phyloP scores from a whole-genome alignment of 2,329 filamentous ascomycete genomes.

The Trichoderma sp. region DNA sequence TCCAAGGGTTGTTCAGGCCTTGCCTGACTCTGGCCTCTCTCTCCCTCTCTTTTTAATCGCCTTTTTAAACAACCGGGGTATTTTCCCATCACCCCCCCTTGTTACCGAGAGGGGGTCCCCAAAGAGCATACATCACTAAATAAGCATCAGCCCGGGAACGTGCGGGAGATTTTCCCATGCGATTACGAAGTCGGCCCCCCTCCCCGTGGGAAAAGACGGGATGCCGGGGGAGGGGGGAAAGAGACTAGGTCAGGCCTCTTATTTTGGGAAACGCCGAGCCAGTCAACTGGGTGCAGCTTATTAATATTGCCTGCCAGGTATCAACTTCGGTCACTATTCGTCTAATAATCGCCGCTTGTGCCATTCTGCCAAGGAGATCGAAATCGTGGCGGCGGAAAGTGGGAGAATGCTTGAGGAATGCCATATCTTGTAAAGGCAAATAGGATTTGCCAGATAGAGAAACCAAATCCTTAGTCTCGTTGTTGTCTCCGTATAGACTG shows the following conservation, averaged over 20 bases:
- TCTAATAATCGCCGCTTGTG: not conserved
- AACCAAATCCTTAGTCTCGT: not conserved
- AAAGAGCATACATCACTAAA: not conserved
- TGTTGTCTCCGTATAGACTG: not conserved
- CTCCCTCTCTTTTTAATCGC: not conserved
- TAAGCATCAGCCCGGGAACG: slow-evolving; percentile 1
- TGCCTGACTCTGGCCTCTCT: not conserved
- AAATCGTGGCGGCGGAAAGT: not conserved
- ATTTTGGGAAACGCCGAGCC: not conserved
- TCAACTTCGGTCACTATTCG: not conserved
- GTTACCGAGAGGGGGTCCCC: not conserved
- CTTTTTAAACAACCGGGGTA: not conserved
- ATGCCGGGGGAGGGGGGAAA: not conserved
- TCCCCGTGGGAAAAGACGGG: not conserved
- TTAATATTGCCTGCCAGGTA: not conserved
- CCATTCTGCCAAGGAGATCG: not conserved
- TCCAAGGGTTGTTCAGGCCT: not conserved
- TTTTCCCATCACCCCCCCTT: not conserved
- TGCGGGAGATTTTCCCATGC: not conserved
- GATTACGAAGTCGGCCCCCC: not conserved
- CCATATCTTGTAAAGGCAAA: not conserved
- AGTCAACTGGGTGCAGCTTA: not conserved
- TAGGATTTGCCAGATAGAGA: not conserved
- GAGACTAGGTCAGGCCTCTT: not conserved
- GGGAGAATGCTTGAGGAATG: not conserved